These are phyloP conservation scores for Botryotinia narcissicola DNA, from an alignment of 2,329 filamentous ascomycete species.

Conservation along the genomic window DNA sequence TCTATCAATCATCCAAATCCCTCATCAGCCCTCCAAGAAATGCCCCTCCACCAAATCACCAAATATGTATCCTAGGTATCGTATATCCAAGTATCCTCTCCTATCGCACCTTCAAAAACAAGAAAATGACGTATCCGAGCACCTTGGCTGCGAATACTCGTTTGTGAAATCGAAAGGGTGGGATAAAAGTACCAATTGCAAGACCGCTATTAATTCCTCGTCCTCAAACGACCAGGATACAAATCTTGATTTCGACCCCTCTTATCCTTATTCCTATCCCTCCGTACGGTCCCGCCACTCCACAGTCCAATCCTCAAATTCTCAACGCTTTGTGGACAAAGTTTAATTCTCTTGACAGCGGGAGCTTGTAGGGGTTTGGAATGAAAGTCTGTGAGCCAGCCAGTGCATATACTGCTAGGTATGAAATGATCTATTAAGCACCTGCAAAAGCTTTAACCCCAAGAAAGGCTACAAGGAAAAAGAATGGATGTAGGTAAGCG, in stretches of 20 bases:
- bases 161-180: not conserved
- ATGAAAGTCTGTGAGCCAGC: not conserved
- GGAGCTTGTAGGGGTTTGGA: not conserved
- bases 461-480: not conserved
- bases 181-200: not conserved
- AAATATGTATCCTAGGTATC: not conserved
- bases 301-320: not conserved
- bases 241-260: constrained; percentile 2
- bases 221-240: not conserved
- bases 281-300: not conserved
- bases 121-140: constrained; percentile 2
- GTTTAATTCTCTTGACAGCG: not conserved
- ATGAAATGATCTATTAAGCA: not conserved
- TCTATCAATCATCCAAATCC: not conserved
- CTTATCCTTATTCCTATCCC: not conserved
- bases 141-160: not conserved
- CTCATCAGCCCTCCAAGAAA: not conserved
- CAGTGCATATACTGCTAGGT: not conserved
- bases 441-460: not conserved
- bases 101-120: not conserved
- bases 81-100: not conserved
- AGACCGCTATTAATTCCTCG: not conserved
- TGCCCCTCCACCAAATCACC: not conserved
- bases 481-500: not conserved
- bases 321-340: not conserved